Conservation (phyloP, 805 yeast species). For the Myxozyma lipomycoides region DNA sequence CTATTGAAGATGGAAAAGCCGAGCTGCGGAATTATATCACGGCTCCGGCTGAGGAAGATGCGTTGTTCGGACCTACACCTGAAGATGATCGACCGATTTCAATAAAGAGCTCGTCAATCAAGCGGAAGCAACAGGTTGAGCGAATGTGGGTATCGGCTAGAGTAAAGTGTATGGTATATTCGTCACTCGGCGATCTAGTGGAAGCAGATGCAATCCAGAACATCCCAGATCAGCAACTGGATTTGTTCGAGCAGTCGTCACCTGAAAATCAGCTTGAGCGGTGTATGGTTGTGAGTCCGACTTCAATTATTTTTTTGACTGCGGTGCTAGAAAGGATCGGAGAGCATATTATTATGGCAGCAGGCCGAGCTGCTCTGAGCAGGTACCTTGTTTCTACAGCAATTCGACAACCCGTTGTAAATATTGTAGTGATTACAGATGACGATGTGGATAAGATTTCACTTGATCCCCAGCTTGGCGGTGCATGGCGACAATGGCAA, state of each 20-base stretch:
- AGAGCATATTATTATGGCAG: slow-evolving; percentile 7
- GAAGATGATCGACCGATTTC: not conserved
- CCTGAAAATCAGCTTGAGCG: not conserved
- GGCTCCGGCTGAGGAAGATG: slow-evolving; percentile 1
- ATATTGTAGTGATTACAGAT: not conserved
- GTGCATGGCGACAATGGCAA: slow-evolving; percentile 13
- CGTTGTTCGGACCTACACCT: not conserved
- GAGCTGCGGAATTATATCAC: slow-evolving; percentile 11
- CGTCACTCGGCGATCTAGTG: slow-evolving; percentile 18
- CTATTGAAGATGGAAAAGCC: slow-evolving; percentile 12
- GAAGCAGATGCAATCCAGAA: slow-evolving; percentile 12
- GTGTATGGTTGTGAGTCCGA: not conserved
- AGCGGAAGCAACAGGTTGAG: not conserved
- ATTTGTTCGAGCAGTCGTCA: not conserved
- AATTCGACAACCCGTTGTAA: not conserved
- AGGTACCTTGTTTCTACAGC: slow-evolving; percentile 11
- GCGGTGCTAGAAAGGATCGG: slow-evolving; percentile 9
- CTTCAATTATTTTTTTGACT: slow-evolving; percentile 12
- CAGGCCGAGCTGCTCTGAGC: slow-evolving; percentile 17
- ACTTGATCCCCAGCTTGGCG: slow-evolving; percentile 14
- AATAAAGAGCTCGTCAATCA: not conserved
- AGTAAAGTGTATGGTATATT: slow-evolving; percentile 17
- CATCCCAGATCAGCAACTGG: slow-evolving; percentile 4
- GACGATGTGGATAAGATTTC: slow-evolving; percentile 9
- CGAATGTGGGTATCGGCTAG: slow-evolving; percentile 12